Conservation (phyloP, 2,329 filamentous ascomycete genomes). For the Colletotrichum liriopes region DNA sequence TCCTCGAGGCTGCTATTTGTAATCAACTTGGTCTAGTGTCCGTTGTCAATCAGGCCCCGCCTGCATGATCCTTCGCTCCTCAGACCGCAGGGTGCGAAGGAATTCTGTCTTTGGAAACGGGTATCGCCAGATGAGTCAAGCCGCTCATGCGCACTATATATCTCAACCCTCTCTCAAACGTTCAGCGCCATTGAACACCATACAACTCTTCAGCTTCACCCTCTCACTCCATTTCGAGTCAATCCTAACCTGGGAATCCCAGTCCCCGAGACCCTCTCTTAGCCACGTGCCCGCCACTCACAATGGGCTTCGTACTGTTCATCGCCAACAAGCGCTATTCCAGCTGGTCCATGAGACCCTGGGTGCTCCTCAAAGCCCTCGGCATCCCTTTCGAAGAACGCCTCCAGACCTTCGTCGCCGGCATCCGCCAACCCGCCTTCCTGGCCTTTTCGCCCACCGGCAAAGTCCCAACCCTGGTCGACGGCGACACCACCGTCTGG, state of each 20-base stretch:
- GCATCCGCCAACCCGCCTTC: slow-evolving; percentile 53
- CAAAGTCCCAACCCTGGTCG: slow-evolving; percentile 60
- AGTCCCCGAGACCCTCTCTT: neutral
- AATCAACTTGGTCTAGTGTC: slow-evolving; percentile 1
- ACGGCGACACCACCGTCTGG: slow-evolving; percentile 53
- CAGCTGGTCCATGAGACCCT: slow-evolving; percentile 63
- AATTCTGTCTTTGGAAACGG: neutral
- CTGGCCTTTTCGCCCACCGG: slow-evolving; percentile 57
- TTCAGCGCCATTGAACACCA: neutral
- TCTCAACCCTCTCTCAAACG: neutral
- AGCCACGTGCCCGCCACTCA: slow-evolving; percentile 4
- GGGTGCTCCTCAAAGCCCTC: slow-evolving; percentile 62
- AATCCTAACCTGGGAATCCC: neutral
- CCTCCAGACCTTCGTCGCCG: slow-evolving; percentile 53
- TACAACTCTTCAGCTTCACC: too few species aligned
- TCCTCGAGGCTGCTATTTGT: neutral
- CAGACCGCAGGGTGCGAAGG: neutral
- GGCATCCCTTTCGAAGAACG: slow-evolving; percentile 60
- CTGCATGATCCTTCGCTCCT: neutral
- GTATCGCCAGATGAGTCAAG: slow-evolving; percentile 30
- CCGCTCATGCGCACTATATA: neutral
- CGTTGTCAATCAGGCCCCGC: neutral
- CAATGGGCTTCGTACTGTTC: slow-evolving; percentile 58
- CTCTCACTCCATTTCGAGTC: neutral
- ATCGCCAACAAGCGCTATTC: slow-evolving; percentile 63